phyloP scores from a whole-genome alignment of 1,284 basidiomycete species.

The Ceratobasidium sp. region DNA sequence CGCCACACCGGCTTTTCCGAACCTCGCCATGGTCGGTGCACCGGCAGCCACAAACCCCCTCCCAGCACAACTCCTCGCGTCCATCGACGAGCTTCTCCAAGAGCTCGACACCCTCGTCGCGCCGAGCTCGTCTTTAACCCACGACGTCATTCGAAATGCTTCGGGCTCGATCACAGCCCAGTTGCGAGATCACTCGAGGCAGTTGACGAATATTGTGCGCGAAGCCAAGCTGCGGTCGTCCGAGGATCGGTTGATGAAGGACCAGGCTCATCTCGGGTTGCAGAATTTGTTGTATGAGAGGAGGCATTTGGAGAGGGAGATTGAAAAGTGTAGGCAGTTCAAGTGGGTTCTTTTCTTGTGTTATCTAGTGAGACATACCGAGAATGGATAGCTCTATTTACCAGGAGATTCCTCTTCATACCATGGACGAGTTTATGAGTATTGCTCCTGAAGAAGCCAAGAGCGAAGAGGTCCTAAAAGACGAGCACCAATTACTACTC shows the following conservation, averaged over 20 bases:
- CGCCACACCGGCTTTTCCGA: slow-evolving; percentile 15
- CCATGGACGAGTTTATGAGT: slow-evolving; percentile 65
- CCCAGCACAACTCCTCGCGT: slow-evolving; percentile 33
- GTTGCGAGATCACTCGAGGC: slow-evolving; percentile 39
- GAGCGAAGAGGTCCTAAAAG: slow-evolving; percentile 61
- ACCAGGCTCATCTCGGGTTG: slow-evolving; percentile 77
- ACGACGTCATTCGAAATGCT: slow-evolving; percentile 36
- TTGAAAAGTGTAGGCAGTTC: slow-evolving; percentile 84
- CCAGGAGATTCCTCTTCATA: slow-evolving; percentile 75
- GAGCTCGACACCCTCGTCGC: slow-evolving; percentile 37
- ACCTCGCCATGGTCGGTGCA: slow-evolving; percentile 37
- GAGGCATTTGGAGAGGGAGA: slow-evolving; percentile 79
- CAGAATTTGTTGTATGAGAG: slow-evolving; percentile 84
- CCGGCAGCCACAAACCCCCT: slow-evolving; percentile 22
- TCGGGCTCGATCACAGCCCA: slow-evolving; percentile 39
- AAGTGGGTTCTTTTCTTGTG: slow-evolving; percentile 60
- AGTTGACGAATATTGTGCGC: slow-evolving; percentile 51
- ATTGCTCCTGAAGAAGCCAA: slow-evolving; percentile 71
- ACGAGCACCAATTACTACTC: slow-evolving; percentile 79
- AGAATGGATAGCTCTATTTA: slow-evolving; percentile 67
- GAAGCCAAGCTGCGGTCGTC: slow-evolving; percentile 72
- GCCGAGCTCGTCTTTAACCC: slow-evolving; percentile 21
- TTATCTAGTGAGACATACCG: slow-evolving; percentile 8
- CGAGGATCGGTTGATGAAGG: slow-evolving; percentile 76
- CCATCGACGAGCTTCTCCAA: slow-evolving; percentile 28